Evolutionary conservation across 495 filamentous ascomycete species (phyloP).

Genomic region (Glonium stellatum): DNA sequence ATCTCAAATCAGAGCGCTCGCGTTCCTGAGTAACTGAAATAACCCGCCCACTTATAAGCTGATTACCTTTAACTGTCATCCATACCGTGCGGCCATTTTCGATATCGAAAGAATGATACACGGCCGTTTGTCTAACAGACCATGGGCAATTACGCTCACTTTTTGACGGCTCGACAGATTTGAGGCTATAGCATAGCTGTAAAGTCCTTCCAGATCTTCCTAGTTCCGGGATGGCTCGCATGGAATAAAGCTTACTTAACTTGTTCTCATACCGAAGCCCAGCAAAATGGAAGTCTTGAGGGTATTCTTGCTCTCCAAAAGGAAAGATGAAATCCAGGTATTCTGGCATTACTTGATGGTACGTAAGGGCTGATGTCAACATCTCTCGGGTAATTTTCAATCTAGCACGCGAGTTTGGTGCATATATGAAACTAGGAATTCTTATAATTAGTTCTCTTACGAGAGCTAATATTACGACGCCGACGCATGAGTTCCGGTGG

Average conservation of each 20-base stretch:
- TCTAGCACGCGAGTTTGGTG: conserved; percentile 11
- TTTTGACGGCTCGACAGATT: conserved; percentile 38
- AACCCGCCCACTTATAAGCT: conserved; percentile 35
- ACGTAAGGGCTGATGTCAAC: conserved; percentile 34
- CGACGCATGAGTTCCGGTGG: too few species aligned
- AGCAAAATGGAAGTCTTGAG: conserved; percentile 34
- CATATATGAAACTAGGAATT: conserved; percentile 12
- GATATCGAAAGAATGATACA: conserved; percentile 44
- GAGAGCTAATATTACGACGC: too few species aligned
- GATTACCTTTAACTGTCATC: conserved; percentile 42
- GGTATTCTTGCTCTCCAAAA: conserved; percentile 40
- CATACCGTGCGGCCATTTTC: conserved; percentile 34
- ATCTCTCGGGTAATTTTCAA: conserved; percentile 27
- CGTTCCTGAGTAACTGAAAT: conserved; percentile 8
- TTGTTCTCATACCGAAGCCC: conserved; percentile 26
- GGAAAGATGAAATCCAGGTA: conserved; percentile 43
- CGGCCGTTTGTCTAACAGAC: conserved; percentile 39
- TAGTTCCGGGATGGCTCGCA: conserved; percentile 32
- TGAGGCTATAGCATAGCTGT: conserved; percentile 42
- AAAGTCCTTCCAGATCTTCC: conserved; percentile 38
- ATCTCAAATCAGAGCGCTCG: conserved; percentile 19
- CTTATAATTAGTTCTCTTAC: too few species aligned
- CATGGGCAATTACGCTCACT: conserved; percentile 33
- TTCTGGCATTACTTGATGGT: conserved; percentile 41
- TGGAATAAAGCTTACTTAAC: conserved; percentile 11